phyloP scores from a whole-genome alignment of 2,329 filamentous ascomycete genomes.

The Pestalotiopsis sp. region DNA sequence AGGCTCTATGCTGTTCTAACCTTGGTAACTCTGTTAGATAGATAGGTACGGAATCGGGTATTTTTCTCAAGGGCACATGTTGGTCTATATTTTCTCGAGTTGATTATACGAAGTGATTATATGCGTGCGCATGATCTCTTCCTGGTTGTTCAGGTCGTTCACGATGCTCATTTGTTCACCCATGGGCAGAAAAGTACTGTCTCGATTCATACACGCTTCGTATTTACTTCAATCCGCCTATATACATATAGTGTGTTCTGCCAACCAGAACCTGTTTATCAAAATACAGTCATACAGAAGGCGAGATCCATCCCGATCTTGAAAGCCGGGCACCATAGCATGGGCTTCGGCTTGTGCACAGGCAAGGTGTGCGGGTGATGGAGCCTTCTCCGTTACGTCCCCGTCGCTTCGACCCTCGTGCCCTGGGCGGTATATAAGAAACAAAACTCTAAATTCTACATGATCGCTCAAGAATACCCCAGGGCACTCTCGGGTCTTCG shows the following conservation, averaged over 20 bases:
- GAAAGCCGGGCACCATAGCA: too few species aligned
- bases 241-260: not conserved
- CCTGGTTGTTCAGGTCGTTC: too few species aligned
- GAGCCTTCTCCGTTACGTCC: slow-evolving; percentile 4
- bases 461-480: not conserved
- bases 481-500: not conserved
- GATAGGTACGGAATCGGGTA: too few species aligned
- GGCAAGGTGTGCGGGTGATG: not conserved
- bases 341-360: not conserved
- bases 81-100: too few species aligned
- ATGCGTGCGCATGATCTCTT: too few species aligned
- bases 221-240: not conserved
- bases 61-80: too few species aligned
- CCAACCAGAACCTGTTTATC: not conserved
- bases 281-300: not conserved
- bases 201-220: not conserved
- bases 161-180: too few species aligned
- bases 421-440: not conserved
- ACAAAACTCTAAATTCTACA: slow-evolving; percentile 2
- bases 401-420: not conserved
- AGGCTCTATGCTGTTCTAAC: too few species aligned
- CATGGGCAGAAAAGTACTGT: not conserved
- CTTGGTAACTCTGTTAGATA: too few species aligned
- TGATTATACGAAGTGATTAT: too few species aligned
- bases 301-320: slow-evolving; percentile 7